A percentile compares a stretch with the other conserved stretches of the same genome.
These are phyloP conservation scores for Daldinia loculata DNA, from an alignment of 495 filamentous ascomycete genomes.

Conservation along the genomic window DNA sequence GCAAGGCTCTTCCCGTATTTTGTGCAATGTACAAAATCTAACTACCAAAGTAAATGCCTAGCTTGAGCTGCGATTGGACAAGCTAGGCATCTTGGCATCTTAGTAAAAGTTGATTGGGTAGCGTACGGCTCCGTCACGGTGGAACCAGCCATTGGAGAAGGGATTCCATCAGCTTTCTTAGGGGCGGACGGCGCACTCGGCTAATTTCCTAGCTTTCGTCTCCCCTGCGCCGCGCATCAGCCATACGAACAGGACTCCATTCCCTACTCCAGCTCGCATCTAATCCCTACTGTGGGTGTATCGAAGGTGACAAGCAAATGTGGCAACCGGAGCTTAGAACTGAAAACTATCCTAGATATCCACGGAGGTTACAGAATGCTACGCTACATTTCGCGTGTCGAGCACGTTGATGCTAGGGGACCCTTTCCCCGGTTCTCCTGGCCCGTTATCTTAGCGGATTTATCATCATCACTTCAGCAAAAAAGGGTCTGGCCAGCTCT, in stretches of 20 bases:
- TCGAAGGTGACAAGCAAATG: background rate
- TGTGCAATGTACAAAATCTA: background rate
- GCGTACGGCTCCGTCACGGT: conserved; percentile 28
- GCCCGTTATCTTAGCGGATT: conserved; percentile 29
- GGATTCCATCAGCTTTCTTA: conserved; percentile 13
- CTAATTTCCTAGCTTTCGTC: conserved; percentile 16
- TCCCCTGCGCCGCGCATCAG: conserved; percentile 36
- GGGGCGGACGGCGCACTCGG: conserved; percentile 28
- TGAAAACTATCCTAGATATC: conserved; percentile 1
- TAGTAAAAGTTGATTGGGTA: conserved; percentile 27
- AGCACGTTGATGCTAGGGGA: conserved; percentile 39
- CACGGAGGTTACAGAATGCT: conserved; percentile 12
- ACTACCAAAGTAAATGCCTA: conserved; percentile 5
- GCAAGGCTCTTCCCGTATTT: conserved; percentile 8
- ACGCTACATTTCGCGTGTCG: conserved; percentile 31
- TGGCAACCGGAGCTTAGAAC: conserved; percentile 12
- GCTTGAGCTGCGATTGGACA: conserved; percentile 16
- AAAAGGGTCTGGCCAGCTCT: conserved; percentile 33
- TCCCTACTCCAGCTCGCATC: conserved; percentile 10
- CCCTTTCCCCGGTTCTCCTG: conserved; percentile 18
- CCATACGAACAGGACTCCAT: conserved; percentile 13
- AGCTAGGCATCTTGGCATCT: conserved; percentile 27
- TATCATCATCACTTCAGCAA: conserved; percentile 46
- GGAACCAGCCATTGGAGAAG: conserved; percentile 21
- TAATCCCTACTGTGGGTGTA: background rate